Evolutionary conservation across 371 early-diverging fungal species (phyloP).

Genomic region (Mortierella sp.): DNA sequence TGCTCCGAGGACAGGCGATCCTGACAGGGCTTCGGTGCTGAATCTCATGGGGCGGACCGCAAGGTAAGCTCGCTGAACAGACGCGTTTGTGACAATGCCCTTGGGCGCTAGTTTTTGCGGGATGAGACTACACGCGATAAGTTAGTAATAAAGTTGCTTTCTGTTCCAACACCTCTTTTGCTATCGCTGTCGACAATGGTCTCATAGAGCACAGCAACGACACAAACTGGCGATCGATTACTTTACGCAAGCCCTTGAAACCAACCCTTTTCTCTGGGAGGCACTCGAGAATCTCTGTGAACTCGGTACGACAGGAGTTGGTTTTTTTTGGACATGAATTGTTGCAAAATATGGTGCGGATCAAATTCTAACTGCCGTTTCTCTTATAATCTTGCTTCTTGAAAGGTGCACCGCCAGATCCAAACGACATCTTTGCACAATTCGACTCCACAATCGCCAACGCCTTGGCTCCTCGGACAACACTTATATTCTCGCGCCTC

Average conservation of each 20-base stretch:
- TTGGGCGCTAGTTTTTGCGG: no score
- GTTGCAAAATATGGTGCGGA: neutral
- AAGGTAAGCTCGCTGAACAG: constrained; percentile 22
- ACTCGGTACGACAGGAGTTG: constrained; percentile 58
- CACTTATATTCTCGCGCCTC: constrained; percentile 1
- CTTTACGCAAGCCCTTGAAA: constrained; percentile 60
- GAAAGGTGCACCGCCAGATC: constrained; percentile 32
- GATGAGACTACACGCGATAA: neutral
- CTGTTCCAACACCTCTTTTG: neutral
- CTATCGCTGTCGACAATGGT: neutral
- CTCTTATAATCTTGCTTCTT: neutral
- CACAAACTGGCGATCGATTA: constrained; percentile 59
- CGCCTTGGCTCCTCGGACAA: neutral
- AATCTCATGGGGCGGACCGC: constrained; percentile 63
- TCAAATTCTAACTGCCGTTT: neutral
- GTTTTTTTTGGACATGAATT: neutral
- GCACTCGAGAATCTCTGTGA: constrained; percentile 69
- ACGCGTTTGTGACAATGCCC: neutral
- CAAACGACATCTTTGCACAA: constrained; percentile 28
- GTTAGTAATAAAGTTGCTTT: constrained; percentile 4
- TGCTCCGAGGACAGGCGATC: constrained; percentile 20
- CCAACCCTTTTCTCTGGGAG: constrained; percentile 73
- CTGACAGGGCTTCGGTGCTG: constrained; percentile 58
- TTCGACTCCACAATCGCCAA: constrained; percentile 22
- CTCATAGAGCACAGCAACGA: constrained; percentile 57